These are phyloP conservation scores for Eucalyptus regnans DNA, from an alignment of 345 rosid genomes.

Conservation along the genomic window DNA sequence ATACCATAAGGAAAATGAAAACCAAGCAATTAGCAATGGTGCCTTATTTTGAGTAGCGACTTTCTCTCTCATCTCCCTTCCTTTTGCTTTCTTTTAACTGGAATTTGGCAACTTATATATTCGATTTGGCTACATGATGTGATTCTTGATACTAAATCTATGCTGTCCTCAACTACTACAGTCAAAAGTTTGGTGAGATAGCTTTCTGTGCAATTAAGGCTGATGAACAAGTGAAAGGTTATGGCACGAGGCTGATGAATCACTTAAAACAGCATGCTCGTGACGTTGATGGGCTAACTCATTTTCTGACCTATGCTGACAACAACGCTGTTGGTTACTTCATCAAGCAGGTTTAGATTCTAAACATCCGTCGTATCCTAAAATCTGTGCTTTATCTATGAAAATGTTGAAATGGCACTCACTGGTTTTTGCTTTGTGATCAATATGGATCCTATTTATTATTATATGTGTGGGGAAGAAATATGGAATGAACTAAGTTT, in stretches of 20 bases:
- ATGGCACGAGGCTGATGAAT: conserved; percentile 99
- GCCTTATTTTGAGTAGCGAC: background rate
- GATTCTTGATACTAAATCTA: background rate
- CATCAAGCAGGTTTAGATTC: conserved; percentile 65
- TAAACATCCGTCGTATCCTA: background rate
- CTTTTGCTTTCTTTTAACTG: background rate
- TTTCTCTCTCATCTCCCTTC: background rate
- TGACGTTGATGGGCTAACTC: conserved; percentile 90
- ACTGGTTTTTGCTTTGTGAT: background rate
- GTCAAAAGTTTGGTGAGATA: conserved; percentile 98
- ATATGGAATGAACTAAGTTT: background rate
- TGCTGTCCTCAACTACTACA: conserved; percentile 10
- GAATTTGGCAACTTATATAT: background rate
- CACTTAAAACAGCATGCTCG: conserved; percentile 97
- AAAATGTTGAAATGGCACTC: background rate
- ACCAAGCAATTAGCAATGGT: background rate
- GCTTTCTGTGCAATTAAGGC: conserved; percentile 99
- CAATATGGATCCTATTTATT: background rate
- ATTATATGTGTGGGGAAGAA: background rate
- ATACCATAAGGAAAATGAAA: background rate
- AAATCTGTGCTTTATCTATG: background rate
- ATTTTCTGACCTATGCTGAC: conserved; percentile 98
- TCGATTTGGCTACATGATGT: background rate
- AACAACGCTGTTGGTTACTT: conserved; percentile 99
- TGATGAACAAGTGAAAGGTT: conserved; percentile 99